Base-by-base conservation (phyloP, 1,284 basidiomycete species). In the Pyrrhoderma lamaoense region DNA sequence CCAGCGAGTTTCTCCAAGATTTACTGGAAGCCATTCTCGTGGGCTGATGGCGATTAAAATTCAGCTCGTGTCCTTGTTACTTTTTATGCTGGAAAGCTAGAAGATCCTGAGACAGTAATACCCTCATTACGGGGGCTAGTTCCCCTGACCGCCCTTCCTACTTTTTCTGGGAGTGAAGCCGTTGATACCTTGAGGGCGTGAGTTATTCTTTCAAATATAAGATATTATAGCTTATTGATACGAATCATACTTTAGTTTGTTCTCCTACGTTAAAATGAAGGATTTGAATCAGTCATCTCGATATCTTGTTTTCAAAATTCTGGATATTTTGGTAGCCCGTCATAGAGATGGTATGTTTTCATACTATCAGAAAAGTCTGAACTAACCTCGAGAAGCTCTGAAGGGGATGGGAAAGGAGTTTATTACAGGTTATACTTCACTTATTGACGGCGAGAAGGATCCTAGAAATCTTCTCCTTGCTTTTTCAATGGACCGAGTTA, bases 391-490 rank as follows among this genome's bases (percentile, higher is more conserved):
- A 43, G 37, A 57, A 83, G 89, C 80, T 16, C 67, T 96, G 38
- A 86, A 86, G 64, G 68, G 66, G 3, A 79, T 92, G 73, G 85
- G 84, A 1, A 71, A 79, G 36, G 76, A 76, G 13, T 89, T 99
- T 64, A 59, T 98, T 23, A 67, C 72, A 14, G 82, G 84, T 37
- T 99, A 97, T 65, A 76, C 87, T 46, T 68, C 67, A 50, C 69
- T 98, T 23, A 93, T 85, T 1, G 87, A 95, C 53, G 94, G 94
- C 21, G 96, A 99, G 68, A 99, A 99, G 64, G 96, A 99, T 65
- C 96, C 96, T 21, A 77, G 96, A 23, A 99, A 99, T 67, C 74
- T 99, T 5, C 76, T 97, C 58, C 66, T 95, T 7, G 86, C 90
- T 3, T 99, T 99, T 65, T 83, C 87, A 11, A 89, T 99, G 53